Base-by-base conservation (phyloP, 768 basidiomycete species). In the Roridomyces roridus region DNA sequence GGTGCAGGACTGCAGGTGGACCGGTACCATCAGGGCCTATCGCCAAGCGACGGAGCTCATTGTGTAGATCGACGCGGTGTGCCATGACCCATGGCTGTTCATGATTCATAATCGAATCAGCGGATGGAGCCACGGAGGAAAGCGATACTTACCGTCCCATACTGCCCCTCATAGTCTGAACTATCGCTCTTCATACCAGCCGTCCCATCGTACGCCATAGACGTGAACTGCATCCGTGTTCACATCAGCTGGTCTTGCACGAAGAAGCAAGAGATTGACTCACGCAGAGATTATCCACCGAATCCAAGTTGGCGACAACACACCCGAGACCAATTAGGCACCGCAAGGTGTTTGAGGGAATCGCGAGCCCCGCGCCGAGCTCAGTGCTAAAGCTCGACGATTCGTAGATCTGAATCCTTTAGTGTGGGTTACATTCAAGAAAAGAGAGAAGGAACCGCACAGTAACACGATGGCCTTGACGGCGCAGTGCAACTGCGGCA, bases 21-120 rank as follows among this genome's bases (percentile, higher is more conserved):
- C 59, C 53, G 11, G 4, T n/a, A 2, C 46, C 46, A 3, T 50
- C 48, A 14, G 21, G 5, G 1, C 40, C 49, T n/a, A 52, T 40
- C 10, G 53, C 59, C 4, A 60, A 20, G 1, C 53, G 26, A 29
- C 21, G 23, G 31, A 60, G 59, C 48, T 55, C 59, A 10, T 20
- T 51, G 36, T 60, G 59, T 18, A 60, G 37, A 36, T 60, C 59
- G 37, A 60, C 59, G 29, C 59, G 59, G 24, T 60, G 59, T 1
- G 42, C 52, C 53, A 60, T 55, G 7, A 60, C 10, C 59, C 59
- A 60, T 1, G 52, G 52, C 59, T 60, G 39, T 5, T 46, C n/a
- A 51, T 25, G 21, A 11, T 20, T 10, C n/a, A n/a, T n/a, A n/a
- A n/a, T n/a, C n/a, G n/a, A n/a, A n/a, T n/a, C n/a, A n/a, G n/a